Conservation (phyloP, 345 rosid species). For the Arabis alpina region DNA sequence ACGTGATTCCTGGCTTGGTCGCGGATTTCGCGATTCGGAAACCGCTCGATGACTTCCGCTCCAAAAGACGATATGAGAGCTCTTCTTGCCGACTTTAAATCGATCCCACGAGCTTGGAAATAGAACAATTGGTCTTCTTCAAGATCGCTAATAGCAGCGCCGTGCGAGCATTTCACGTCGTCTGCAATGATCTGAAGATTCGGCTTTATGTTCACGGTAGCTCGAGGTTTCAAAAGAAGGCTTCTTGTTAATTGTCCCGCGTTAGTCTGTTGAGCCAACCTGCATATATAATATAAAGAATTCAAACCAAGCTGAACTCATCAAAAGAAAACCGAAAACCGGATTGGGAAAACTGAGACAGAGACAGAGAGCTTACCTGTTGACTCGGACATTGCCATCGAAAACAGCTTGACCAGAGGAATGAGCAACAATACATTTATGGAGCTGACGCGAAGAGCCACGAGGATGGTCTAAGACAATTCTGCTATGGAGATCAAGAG, state of each 20-base stretch:
- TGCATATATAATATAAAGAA: constrained; percentile 33
- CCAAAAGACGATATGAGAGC: constrained; percentile 89
- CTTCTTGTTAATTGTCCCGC: constrained; percentile 90
- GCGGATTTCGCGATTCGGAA: constrained; percentile 53
- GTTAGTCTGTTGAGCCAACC: constrained; percentile 89
- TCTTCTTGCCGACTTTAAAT: constrained; percentile 71
- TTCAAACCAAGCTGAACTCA: not conserved
- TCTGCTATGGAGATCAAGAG: constrained; percentile 87
- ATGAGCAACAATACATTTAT: constrained; percentile 94
- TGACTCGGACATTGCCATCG: constrained; percentile 86
- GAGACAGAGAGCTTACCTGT: constrained; percentile 55
- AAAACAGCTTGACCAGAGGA: constrained; percentile 91
- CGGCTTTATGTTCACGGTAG: constrained; percentile 88
- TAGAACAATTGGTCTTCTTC: constrained; percentile 92
- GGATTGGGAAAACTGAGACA: not conserved
- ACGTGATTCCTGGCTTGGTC: constrained; percentile 63
- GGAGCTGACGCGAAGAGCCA: constrained; percentile 80
- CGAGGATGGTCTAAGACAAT: constrained; percentile 89
- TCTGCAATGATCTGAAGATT: constrained; percentile 93
- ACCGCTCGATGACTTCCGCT: constrained; percentile 66
- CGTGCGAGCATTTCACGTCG: constrained; percentile 93
- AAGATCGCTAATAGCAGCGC: constrained; percentile 92
- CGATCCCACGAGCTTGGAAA: constrained; percentile 85
- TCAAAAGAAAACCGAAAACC: not conserved
- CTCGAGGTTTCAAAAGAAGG: constrained; percentile 85